Evolutionary conservation across 208 protist species (phyloP), one percentile per base, ranked within the genome.

Genomic region (Blechomonas ayalai): DNA sequence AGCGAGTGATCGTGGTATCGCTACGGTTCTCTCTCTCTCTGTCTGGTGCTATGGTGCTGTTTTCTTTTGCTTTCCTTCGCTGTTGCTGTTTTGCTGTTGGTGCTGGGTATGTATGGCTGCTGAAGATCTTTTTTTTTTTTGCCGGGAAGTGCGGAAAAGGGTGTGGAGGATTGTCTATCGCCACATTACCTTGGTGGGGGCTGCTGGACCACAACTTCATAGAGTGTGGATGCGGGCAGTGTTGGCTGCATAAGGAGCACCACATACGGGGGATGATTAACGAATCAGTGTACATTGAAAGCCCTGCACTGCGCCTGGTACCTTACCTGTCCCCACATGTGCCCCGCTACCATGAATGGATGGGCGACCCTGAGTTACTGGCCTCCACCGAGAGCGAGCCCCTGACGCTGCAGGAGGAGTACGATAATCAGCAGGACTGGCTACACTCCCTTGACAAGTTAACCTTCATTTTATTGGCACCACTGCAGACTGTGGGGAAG

Each of bases 271-370:
- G n/a, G 9, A 94, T 95, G 87, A 82, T 90, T 54, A 95, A 95
- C 56, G 71, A 80, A 33, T 32, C 65, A 34, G 73, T 95, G 6
- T 64, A 55, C 23, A 34, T 94, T 0, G 36, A 68, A 12, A 56
- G 56, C 12, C 58, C 67, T 6, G 54, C 44, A 34, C 46, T 95
- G 43, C 50, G 68, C 0, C 44, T 96, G 31, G 79, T 95, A 31
- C 91, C 91, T 0, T 96, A 96, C 51, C 62, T 87, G 13, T 39
- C 29, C 7, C 65, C 85, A 1, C 86, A 93, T 31, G 88, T 95
- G 6, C 66, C 57, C 2, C 72, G 61, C 5, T 95, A 95, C 50
- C 85, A 97, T 52, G 52, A 67, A 20, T 97, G 91, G 88, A 97
- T 97, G 91, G 56, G 68, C 46, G 57, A 79, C 24, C 40, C 59